Percentiles rank a stretch among this genome's conserved stretches.
Conservation (phyloP, 768 basidiomycete genomes). For the Agaricus blazei region DNA sequence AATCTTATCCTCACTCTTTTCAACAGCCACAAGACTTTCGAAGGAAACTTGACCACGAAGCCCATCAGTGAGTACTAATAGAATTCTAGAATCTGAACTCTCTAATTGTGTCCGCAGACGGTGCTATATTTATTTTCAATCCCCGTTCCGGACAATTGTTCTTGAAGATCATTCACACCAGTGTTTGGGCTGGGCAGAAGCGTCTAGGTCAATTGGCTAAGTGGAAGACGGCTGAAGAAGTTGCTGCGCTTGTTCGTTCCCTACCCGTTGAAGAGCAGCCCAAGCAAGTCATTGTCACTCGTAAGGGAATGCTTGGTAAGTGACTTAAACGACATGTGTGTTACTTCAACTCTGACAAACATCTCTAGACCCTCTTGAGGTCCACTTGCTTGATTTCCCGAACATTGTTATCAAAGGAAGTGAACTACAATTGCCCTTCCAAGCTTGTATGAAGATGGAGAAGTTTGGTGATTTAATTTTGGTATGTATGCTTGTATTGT, state of each 20-base stretch:
- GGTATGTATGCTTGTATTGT: constrained; percentile 35
- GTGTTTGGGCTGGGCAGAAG: constrained; percentile 99
- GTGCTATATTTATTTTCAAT: constrained; percentile 99
- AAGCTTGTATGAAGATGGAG: constrained; percentile 99
- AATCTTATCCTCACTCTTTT: constrained; percentile 1
- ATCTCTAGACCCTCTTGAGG: constrained; percentile 80
- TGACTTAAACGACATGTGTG: constrained; percentile 7
- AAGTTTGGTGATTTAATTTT: constrained; percentile 98
- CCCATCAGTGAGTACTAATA: constrained; percentile 70
- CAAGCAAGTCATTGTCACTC: constrained; percentile 98
- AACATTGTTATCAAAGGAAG: constrained; percentile 99
- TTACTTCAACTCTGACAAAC: neutral
- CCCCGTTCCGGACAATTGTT: constrained; percentile 97
- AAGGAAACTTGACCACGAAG: constrained; percentile 99
- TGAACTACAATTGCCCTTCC: constrained; percentile 97
- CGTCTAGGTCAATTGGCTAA: constrained; percentile 99
- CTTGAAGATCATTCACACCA: constrained; percentile 99
- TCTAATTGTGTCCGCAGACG: constrained; percentile 42
- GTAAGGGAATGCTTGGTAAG: constrained; percentile 98
- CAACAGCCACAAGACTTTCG: constrained; percentile 92
- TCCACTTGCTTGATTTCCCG: constrained; percentile 98
- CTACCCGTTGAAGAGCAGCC: constrained; percentile 99
- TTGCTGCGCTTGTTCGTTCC: constrained; percentile 94
- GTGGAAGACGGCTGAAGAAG: constrained; percentile 99
- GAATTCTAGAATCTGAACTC: constrained; percentile 5